Evolutionary conservation across 164 flowering plant species (phyloP), one percentile per base, ranked within the genome.

Genomic region (Vitis riparia): DNA sequence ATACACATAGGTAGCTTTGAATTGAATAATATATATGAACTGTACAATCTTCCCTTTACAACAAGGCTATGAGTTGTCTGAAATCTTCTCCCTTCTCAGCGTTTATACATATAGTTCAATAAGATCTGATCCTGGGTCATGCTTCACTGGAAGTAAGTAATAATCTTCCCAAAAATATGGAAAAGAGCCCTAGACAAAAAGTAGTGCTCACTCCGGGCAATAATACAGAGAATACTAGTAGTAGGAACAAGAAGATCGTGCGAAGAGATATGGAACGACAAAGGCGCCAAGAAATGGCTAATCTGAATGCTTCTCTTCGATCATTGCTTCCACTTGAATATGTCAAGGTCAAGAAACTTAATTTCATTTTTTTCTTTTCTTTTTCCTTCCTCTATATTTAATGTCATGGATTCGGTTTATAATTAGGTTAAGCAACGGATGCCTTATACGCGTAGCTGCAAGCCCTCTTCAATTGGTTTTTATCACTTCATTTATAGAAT

Each of bases 31-130:
- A 51, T 29, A 66, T 65, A 53, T 17, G 63, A 32, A n/a, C 55
- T 19, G 27, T 68, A 53, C 69, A 49, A 50, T 56, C 16, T 69
- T 73, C 62, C 63, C 71, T 65, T 52, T 66, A 23, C 61, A 68
- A 9, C 63, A 68, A 55, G 71, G 69, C 61, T 57, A 70, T 72
- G 79, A 77, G 55, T 60, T 64, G 65, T 71, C 48, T 61, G 37
- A 52, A 53, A 61, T 55, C 71, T 66, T 66, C 11, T 57, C 69
- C 47, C 37, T n/a, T 44, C 57, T 58, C 58, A 48, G 48, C 68
- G 71, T 55, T n/a, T 44, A 68, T 37, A 44, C 62, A 71, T 56
- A 53, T n/a, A 15, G 17, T 47, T 29, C 70, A 15, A 17, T 30
- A 65, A n/a, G 62, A 74, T 69, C 63, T 13, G 51, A 50, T 37